Percentiles rank a stretch among this genome's conserved stretches.
Evolutionary conservation across 176 grass and related monocot species (phyloP).

Genomic region (Calamus simplicifolius): DNA sequence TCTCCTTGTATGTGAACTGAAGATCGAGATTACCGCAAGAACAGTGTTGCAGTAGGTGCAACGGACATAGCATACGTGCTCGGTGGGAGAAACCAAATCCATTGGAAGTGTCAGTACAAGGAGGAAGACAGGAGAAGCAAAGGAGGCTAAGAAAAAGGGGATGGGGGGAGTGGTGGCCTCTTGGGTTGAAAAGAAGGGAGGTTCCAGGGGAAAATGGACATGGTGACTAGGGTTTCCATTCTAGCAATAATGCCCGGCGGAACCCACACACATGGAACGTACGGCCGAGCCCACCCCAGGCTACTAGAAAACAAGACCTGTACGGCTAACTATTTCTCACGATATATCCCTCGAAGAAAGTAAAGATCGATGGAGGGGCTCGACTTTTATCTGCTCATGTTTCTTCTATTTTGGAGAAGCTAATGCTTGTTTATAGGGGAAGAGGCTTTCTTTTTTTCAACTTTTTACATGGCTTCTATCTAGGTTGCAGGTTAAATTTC

Average conservation of each 20-base stretch:
- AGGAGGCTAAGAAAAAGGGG: slow-evolving; percentile 2
- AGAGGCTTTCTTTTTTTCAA: too few species aligned
- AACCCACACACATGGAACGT: slow-evolving; percentile 34
- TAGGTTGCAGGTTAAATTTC: too few species aligned
- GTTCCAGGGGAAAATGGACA: slow-evolving; percentile 39
- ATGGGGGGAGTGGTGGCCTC: background rate
- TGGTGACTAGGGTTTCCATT: slow-evolving; percentile 74
- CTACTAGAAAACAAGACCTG: too few species aligned
- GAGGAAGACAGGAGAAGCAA: background rate
- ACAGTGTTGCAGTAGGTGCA: slow-evolving; percentile 92
- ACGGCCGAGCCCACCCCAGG: slow-evolving; percentile 38
- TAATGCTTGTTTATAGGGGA: too few species aligned
- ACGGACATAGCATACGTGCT: slow-evolving; percentile 81
- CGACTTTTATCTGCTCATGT: too few species aligned
- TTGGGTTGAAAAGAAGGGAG: slow-evolving; percentile 2
- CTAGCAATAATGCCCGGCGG: slow-evolving; percentile 60
- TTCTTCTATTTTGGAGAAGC: too few species aligned
- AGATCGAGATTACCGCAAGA: slow-evolving; percentile 92
- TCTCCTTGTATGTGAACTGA: slow-evolving; percentile 22
- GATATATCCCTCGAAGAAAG: too few species aligned
- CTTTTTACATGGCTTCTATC: too few species aligned
- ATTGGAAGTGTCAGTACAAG: slow-evolving; percentile 20
- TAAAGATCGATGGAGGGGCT: too few species aligned
- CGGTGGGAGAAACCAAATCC: slow-evolving; percentile 69
- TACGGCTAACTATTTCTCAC: too few species aligned